Base-by-base conservation (phyloP, 2,329 filamentous ascomycete genomes). In the Colletotrichum cuscutae region DNA sequence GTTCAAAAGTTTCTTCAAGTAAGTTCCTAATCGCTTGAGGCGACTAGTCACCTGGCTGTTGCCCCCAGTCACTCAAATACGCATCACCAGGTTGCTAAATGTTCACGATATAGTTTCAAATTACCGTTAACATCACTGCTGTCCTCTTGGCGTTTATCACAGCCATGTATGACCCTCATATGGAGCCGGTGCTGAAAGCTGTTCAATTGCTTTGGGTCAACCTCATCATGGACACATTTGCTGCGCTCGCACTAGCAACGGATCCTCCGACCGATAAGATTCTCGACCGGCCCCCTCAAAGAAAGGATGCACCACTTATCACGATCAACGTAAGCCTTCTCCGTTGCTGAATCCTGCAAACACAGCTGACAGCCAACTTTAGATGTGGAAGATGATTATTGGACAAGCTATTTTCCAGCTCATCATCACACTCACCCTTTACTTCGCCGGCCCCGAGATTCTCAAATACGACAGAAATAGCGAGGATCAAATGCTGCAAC, bases 191-290 rank as follows among this genome's bases (percentile, higher is more conserved):
- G 9, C 83, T 91, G 65, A 89, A 87, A 7, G 88, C 89, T 2
- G 88, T 91, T 4, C 89, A 91, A 77, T 83, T 91, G 70, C 83
- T 91, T 53, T 91, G 89, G 89, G 88, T 91, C 71, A 91, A 91
- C 76, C 81, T 91, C 64, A 91, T 91, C 76, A 91, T 91, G 89
- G 89, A 90, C 72, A 90, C 89, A 2, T 89, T 90, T 75, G 89
- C 89, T 12, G 87, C 87, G 35, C 83, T 89, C 52, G 87, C 87
- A 59, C 80, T 82, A 9, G 80, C 80, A 26, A 82, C 80, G 1
- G 81, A 82, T 52, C 79, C 81, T 1, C 80, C 81, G 3, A 75
- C 77, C 12, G 76, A 77, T 1, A 79, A 80, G 4, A 77, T 82
- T 22, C 77, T 82, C 12, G 78, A 81, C 74, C 75, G 82, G 87